Evolutionary conservation across 2,329 filamentous ascomycete genomes (phyloP).

Genomic region (Colletotrichum theobromicola): DNA sequence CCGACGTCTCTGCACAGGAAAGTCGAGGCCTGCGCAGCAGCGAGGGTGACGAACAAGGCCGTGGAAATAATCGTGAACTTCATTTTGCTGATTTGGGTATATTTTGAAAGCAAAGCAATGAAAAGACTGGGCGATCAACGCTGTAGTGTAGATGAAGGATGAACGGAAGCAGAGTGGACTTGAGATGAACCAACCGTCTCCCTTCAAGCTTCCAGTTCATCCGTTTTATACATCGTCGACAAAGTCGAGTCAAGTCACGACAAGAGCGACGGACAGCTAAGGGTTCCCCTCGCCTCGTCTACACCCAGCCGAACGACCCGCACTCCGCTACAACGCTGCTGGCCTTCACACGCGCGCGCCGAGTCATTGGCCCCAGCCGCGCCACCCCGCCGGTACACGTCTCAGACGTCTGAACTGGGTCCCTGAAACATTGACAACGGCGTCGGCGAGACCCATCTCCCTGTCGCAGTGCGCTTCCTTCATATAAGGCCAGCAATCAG

Average conservation of each 20-base stretch:
- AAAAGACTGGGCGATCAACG: neutral
- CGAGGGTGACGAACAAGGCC: neutral
- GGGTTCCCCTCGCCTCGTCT: neutral
- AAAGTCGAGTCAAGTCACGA: neutral
- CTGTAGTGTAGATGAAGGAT: neutral
- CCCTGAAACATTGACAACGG: neutral
- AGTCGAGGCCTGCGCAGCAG: neutral
- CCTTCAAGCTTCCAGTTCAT: neutral
- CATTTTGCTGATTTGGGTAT: neutral
- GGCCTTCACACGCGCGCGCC: neutral
- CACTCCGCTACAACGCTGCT: neutral
- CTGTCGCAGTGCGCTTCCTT: neutral
- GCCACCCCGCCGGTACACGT: neutral
- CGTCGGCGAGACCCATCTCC: neutral
- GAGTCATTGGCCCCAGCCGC: neutral
- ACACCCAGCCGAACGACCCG: neutral
- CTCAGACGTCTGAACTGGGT: constrained; percentile 4
- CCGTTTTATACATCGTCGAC: neutral
- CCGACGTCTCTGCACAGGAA: neutral
- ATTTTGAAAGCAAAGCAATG: neutral
- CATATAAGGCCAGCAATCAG: neutral
- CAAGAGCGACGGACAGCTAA: neutral
- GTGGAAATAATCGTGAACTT: neutral
- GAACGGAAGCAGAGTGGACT: neutral
- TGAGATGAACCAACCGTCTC: neutral